Evolutionary conservation across 2,329 filamentous ascomycete genomes (phyloP).

Genomic region (Arthrinium phaeospermum): DNA sequence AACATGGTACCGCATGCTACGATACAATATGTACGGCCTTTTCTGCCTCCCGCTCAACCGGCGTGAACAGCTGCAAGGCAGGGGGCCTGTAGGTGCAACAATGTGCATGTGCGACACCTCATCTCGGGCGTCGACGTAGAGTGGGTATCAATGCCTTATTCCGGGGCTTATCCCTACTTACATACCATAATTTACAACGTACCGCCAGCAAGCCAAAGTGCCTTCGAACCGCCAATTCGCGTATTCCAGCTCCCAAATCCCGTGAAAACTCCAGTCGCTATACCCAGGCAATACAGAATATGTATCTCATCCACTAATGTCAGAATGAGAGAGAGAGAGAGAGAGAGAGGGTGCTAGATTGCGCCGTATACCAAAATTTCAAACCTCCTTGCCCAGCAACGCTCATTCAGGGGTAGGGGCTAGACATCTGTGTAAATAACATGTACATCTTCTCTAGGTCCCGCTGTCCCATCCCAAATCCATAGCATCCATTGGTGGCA

Average conservation of each 20-base stretch:
- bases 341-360: not conserved
- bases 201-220: not conserved
- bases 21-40: not conserved
- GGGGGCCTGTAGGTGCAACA: not conserved
- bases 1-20: not conserved
- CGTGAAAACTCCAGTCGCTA: conserved; percentile 3
- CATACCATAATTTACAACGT: too few species aligned
- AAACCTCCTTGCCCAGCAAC: not conserved
- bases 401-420: not conserved
- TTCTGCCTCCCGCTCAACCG: not conserved
- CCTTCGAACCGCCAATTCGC: not conserved
- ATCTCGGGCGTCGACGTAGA: not conserved
- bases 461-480: conserved; percentile 52
- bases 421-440: not conserved
- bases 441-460: not conserved
- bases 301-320: not conserved
- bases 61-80: not conserved
- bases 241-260: not conserved
- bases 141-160: conserved; percentile 1
- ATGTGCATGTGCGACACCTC: not conserved
- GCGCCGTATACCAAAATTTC: not conserved
- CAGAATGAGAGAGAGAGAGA: not conserved
- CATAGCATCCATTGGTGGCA: conserved; percentile 66
- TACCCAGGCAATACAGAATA: not conserved
- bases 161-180: not conserved